A percentile compares a stretch with the other conserved stretches of the same genome.
Conservation (phyloP, 1,284 basidiomycete species). For the Gomphus bonarii region DNA sequence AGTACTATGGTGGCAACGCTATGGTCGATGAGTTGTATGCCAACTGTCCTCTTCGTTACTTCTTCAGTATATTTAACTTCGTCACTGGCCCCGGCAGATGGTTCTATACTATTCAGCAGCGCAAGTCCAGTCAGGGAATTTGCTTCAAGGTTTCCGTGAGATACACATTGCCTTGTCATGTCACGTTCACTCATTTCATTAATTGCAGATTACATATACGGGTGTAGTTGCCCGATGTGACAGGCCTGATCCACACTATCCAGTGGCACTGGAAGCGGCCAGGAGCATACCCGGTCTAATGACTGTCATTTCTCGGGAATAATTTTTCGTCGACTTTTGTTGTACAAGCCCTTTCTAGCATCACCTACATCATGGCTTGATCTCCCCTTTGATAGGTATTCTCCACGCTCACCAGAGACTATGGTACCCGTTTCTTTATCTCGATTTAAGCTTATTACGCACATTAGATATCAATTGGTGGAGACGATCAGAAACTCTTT, state of each 20-base stretch:
- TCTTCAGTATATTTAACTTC: neutral
- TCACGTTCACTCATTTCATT: neutral
- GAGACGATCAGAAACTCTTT: neutral
- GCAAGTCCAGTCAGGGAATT: neutral
- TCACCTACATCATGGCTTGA: neutral
- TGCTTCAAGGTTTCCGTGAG: conserved; percentile 2
- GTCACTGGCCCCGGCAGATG: neutral
- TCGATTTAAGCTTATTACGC: neutral
- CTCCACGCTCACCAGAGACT: neutral
- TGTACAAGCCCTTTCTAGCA: neutral
- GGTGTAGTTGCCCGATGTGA: conserved; percentile 19
- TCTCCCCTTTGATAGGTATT: neutral
- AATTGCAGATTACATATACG: neutral
- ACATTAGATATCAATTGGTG: neutral
- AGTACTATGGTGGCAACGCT: neutral
- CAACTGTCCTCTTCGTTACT: neutral
- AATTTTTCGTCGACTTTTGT: neutral
- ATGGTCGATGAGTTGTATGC: conserved; percentile 1
- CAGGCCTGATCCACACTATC: conserved; percentile 23
- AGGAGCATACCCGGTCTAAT: conserved; percentile 26
- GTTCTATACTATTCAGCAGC: neutral
- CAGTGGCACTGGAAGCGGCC: conserved; percentile 24
- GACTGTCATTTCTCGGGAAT: conserved; percentile 21
- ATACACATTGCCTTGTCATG: neutral
- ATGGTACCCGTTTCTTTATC: neutral